Evolutionary conservation across 2,329 filamentous ascomycete species (phyloP).

Genomic region (Rutstroemia sp.): DNA sequence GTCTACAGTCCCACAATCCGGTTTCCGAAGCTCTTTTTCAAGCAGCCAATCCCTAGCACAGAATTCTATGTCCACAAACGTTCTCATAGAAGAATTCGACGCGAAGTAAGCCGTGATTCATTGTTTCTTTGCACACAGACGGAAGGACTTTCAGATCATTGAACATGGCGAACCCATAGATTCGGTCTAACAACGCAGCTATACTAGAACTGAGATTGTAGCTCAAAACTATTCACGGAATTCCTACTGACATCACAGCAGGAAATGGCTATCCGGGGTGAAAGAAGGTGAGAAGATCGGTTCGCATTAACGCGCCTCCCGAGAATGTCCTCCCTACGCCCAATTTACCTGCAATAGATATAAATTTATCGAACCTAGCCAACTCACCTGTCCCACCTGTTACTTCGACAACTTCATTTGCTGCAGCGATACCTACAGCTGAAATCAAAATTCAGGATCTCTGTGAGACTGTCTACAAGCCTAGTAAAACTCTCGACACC

Average conservation of each 20-base stretch:
- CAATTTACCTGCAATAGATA: neutral
- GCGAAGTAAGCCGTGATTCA: neutral
- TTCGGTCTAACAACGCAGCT: neutral
- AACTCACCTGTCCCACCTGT: neutral
- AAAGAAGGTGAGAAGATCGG: slow-evolving; percentile 8
- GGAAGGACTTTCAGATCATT: neutral
- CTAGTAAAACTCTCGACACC: neutral
- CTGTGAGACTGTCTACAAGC: slow-evolving; percentile 10
- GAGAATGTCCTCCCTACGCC: neutral
- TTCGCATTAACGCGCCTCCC: neutral
- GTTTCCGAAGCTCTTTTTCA: neutral
- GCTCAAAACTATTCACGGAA: too few relatives aligned
- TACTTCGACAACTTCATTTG: neutral
- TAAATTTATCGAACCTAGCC: neutral
- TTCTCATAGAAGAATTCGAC: neutral
- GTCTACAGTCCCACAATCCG: neutral
- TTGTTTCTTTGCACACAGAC: neutral
- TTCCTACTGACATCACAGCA: neutral
- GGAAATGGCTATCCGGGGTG: slow-evolving; percentile 2
- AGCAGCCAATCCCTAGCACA: neutral
- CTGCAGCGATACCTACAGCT: neutral
- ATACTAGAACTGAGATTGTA: too few relatives aligned
- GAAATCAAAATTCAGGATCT: slow-evolving; percentile 15
- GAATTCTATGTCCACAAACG: neutral
- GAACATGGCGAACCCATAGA: too few relatives aligned